Conservation (phyloP, 305 asterid species). For the Solanum hybrid region DNA sequence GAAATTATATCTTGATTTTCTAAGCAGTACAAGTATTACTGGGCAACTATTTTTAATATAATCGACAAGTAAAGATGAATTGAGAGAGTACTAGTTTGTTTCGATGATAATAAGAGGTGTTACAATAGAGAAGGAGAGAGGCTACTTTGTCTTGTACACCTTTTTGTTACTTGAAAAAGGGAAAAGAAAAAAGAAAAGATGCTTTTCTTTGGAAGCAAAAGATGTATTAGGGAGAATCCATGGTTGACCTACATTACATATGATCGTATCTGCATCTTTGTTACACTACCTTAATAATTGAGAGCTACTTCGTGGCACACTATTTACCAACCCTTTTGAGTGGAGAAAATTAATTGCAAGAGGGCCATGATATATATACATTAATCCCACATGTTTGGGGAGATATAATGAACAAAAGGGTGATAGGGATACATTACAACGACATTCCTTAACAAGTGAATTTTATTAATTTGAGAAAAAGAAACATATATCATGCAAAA, state of each 20-base stretch:
- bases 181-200: background rate
- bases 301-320: constrained; percentile 17
- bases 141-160: background rate
- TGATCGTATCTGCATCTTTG: background rate
- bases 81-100: background rate
- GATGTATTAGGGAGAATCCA: background rate
- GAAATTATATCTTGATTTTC: background rate
- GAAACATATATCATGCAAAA: background rate
- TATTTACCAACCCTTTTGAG: constrained; percentile 17
- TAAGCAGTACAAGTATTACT: background rate
- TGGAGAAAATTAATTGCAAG: background rate
- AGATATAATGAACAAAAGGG: background rate
- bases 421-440: constrained; percentile 10
- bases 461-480: background rate
- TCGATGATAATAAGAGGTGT: background rate
- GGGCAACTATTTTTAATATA: background rate
- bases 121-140: background rate
- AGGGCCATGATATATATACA: background rate
- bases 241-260: background rate
- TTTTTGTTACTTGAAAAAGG: background rate
- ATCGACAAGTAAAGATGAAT: background rate
- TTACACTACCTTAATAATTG: background rate
- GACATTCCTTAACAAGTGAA: background rate
- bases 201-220: background rate
- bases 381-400: background rate